Conservation (phyloP, 1,139 yeast species). For the Yamadazyma songkhlaensis region DNA sequence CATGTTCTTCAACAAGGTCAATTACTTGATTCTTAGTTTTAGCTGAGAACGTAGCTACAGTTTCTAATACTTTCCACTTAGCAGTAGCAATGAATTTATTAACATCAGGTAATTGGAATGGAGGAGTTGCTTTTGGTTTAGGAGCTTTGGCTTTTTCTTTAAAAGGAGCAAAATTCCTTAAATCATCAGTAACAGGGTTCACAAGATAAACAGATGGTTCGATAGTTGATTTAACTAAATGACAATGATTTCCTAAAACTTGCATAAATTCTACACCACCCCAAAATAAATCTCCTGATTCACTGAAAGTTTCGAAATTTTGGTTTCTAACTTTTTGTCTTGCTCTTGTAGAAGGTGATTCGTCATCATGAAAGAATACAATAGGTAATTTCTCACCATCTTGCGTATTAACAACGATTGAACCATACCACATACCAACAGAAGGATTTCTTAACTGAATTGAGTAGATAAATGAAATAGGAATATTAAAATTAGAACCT, state of each 20-base stretch:
- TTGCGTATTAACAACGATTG: conserved; percentile 68
- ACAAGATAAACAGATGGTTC: conserved; percentile 73
- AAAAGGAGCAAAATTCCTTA: conserved; percentile 72
- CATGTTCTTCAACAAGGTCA: conserved; percentile 61
- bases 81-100: conserved; percentile 59
- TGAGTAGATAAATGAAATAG: conserved; percentile 64
- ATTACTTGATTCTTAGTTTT: conserved; percentile 59
- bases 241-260: conserved; percentile 51
- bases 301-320: conserved; percentile 72
- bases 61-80: conserved; percentile 83
- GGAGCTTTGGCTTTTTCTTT: conserved; percentile 24
- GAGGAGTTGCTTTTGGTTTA: conserved; percentile 8
- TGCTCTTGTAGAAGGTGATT: conserved; percentile 67
- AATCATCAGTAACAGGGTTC: conserved; percentile 78
- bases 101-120: conserved; percentile 37
- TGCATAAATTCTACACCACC: conserved; percentile 81
- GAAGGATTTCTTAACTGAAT: conserved; percentile 83
- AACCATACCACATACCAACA: conserved; percentile 90
- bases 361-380: conserved; percentile 88
- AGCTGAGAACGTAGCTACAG: conserved; percentile 79
- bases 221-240: conserved; percentile 63
- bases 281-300: conserved; percentile 70
- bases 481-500: conserved; percentile 64
- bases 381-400: conserved; percentile 75
- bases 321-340: conserved; percentile 59